Evolutionary conservation across 192 early-diverging fungal genomes (phyloP), one percentile per base, ranked within the genome.

Genomic region (Helicostylum pulchrum): DNA sequence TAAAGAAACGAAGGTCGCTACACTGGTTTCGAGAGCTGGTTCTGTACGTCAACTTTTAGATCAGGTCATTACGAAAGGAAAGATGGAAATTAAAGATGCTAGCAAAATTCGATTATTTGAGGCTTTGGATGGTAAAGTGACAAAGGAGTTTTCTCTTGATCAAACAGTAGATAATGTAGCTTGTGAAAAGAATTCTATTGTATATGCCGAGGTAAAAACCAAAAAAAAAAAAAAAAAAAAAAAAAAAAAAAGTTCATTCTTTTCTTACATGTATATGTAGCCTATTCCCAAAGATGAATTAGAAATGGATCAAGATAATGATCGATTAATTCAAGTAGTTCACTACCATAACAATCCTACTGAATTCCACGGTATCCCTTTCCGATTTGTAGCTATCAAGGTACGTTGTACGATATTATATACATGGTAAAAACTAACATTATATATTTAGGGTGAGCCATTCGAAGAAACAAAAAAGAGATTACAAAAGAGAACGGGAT

Each of bases 301-400:
- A 15, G 21, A 47, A 9, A 75, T 77, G 49, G 68, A 50, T 20
- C 70, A 65, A 9, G 57, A 73, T 42, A 62, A 64, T 19, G 79
- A 83, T 53, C 34, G 54, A 7, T 44, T 83, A 11, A 63, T 97
- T 61, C 83, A 81, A 26, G 90, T 91, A 17, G 85, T 87, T 68
- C 93, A 96, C 70, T 95, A 88, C 68, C 74, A 81, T 59, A 86
- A 88, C 60, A 88, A 94, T 20, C 80, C 88, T 11, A 45, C 55
- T n/a, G 79, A 82, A 23, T 68, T 78, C 2, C 92, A 97, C 73
- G 81, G 94, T 56, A 78, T 92, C 48, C 96, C 96, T 8, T 96
- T 98, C 78, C 72, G 77, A 63, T 89, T 97, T 64, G 75, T 83
- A 23, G 67, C 92, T 34, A 80, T 79, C 42, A 73, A 78, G 80